Evolutionary conservation across 129 eudicot species (phyloP).

Genomic region (Lactuca saligna): DNA sequence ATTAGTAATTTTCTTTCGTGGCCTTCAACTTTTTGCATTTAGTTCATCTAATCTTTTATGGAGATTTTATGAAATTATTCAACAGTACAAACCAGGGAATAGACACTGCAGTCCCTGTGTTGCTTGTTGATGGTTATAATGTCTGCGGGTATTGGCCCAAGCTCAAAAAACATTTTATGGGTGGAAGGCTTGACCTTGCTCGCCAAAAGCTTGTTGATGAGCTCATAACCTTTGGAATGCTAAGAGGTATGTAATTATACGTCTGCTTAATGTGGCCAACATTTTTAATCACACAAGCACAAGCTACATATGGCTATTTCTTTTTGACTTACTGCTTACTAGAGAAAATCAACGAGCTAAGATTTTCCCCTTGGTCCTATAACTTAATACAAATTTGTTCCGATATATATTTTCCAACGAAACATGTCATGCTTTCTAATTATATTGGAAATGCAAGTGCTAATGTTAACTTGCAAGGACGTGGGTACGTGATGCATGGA

Average conservation of each 20-base stretch:
- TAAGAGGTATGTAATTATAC: conserved; percentile 47
- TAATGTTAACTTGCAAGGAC: no score
- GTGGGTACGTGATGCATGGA: no score
- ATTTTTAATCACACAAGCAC: no score
- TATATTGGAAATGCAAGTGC: no score
- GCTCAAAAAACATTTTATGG: conserved; percentile 83
- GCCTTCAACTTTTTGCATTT: background rate
- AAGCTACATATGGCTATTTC: no score
- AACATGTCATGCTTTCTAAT: no score
- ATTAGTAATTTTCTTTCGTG: conserved; percentile 50
- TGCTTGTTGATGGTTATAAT: conserved; percentile 98
- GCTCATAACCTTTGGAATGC: conserved; percentile 72
- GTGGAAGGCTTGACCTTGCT: conserved; percentile 83
- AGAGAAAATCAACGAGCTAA: no score
- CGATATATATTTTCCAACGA: no score
- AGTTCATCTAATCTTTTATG: background rate
- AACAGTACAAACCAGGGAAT: conserved; percentile 75
- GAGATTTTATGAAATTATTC: conserved; percentile 22
- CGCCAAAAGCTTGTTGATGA: conserved; percentile 93
- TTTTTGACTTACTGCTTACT: no score
- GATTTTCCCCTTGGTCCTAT: no score
- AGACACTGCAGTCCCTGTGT: conserved; percentile 69
- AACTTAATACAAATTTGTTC: no score
- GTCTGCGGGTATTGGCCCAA: conserved; percentile 96
- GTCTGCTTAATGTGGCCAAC: no score